phyloP scores from a whole-genome alignment of 2,329 filamentous ascomycete species.

The Colletotrichum sansevieriae region DNA sequence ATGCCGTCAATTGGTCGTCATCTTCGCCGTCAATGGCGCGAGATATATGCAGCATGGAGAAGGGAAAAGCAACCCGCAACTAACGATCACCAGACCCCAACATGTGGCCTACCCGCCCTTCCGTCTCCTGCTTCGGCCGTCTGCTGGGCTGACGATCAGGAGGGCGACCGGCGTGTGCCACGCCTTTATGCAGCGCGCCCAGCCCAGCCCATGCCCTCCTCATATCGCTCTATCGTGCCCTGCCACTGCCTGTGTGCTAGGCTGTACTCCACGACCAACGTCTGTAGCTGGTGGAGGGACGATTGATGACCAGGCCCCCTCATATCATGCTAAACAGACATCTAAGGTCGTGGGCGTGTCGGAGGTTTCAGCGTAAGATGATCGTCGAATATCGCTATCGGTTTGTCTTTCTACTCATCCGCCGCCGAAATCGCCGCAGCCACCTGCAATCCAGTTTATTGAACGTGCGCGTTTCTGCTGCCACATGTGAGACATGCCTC shows the following conservation, averaged over 20 bases:
- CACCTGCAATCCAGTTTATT: background rate
- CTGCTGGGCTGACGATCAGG: constrained; percentile 24
- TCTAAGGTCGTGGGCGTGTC: constrained; percentile 18
- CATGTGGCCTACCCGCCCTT: background rate
- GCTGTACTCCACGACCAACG: constrained; percentile 12
- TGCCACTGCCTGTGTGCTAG: constrained; percentile 5
- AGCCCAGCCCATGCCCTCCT: constrained; percentile 21
- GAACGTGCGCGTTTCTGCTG: constrained; percentile 15
- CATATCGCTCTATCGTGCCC: constrained; percentile 8
- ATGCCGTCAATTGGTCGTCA: constrained; percentile 16
- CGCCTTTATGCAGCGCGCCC: constrained; percentile 30
- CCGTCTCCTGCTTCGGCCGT: constrained; percentile 27
- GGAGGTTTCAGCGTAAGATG: constrained; percentile 24
- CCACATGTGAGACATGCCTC: constrained; percentile 26
- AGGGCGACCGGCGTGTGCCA: constrained; percentile 10
- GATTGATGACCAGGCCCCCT: constrained; percentile 13
- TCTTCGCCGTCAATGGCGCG: constrained; percentile 11
- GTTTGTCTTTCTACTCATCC: constrained; percentile 25
- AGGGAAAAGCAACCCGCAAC: background rate
- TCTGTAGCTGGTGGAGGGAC: background rate
- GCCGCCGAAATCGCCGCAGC: constrained; percentile 35
- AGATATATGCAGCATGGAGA: constrained; percentile 1
- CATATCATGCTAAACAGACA: constrained; percentile 14
- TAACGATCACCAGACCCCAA: constrained; percentile 14
- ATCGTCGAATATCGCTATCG: constrained; percentile 25